Base-by-base conservation (phyloP, 2,329 filamentous ascomycete genomes). In the Eutypa lata region DNA sequence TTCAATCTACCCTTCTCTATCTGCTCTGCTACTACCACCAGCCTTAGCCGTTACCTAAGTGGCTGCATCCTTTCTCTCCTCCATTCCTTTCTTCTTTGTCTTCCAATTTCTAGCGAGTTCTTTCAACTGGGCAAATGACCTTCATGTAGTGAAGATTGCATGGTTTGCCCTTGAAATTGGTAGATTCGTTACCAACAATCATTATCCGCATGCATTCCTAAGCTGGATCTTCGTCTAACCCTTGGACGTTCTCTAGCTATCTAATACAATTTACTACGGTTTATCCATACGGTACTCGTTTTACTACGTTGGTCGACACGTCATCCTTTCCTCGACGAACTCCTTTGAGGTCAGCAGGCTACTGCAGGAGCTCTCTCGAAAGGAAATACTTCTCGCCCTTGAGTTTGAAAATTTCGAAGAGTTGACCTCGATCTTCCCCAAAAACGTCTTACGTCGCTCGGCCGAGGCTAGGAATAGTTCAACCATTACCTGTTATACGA, bases 271-370 rank as follows among this genome's bases (percentile, higher is more conserved):
- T 58, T 61, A 53, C 53, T 38, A 38, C 35, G 53, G 52, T 60
- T 64, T 57, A 44, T 45, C 42, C 13, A 45, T 45, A 24, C 59
- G 58, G 62, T 62, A 63, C 61, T 62, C 56, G 53, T 54, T 60
- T 61, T 57, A 21, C 60, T 62, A 53, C 56, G 53, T 45, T 45
- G 21, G 42, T 26, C 16, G 16, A 57, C 45, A 65, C 61, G 64
- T 60, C 59, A 53, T 61, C 61, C 59, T 63, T 60, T 58, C 59
- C 65, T 63, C 62, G 53, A 60, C 21, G 21, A 69, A 78, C 82
- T 86, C 83, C 84, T 87, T 87, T 87, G 84, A 88, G 84, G 85
- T 86, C 87, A 90, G 87, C 87, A 81, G 86, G 87, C 77, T 82
- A 82, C 88, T 90, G 87, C 88, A 90, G 87, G 85, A 89, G 83